Base-by-base conservation (phyloP, 1,284 basidiomycete genomes). In the Melampsora americana region DNA sequence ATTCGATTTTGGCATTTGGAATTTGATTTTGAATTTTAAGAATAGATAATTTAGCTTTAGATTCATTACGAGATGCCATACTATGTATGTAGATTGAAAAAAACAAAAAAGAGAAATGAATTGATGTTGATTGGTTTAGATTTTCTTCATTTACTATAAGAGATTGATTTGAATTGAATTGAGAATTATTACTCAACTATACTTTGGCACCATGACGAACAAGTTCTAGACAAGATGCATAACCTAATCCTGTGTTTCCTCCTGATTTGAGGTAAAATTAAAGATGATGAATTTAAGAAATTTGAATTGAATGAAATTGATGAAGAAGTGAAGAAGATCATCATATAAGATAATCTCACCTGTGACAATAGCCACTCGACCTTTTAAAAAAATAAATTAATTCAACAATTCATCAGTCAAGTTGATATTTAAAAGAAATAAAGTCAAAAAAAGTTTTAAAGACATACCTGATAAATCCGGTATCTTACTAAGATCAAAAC, bases 1-100 rank as follows among this genome's bases (percentile, higher is more conserved):
- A 82, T 32, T 81, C 77, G 35, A 83, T 72, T 59, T 79, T 68
- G 48, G 78, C 78, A 6, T 66, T 59, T n/a, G 42, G 59, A 32
- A 75, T 75, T 39, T 69, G 59, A 30, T 79, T 66, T 61, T 66
- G 23, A 48, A 77, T 46, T 69, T 75, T 78, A 30, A 44, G n/a
- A 7, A 73, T 73, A 1, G 71, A 62, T 59, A 66, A 62, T 35
- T 56, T 32, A 0, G 71, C 71, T 60, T 73, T 73, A 1, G 50
- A 42, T 35, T 53, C 20, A 39, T 60, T 73, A 12, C 71, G 0
- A 59, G 48, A 73, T 4, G 71, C 71, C 71, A 73, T 73, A 60
- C 70, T 73, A n/a, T n/a, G n/a, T n/a, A n/a, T n/a, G n/a, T n/a
- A n/a, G n/a, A n/a, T n/a, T 62, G 3, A 18, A 26, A 28, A 62